These are phyloP conservation scores for Nemania sp. DNA, from an alignment of 2,329 filamentous ascomycete genomes.

Conservation along the genomic window DNA sequence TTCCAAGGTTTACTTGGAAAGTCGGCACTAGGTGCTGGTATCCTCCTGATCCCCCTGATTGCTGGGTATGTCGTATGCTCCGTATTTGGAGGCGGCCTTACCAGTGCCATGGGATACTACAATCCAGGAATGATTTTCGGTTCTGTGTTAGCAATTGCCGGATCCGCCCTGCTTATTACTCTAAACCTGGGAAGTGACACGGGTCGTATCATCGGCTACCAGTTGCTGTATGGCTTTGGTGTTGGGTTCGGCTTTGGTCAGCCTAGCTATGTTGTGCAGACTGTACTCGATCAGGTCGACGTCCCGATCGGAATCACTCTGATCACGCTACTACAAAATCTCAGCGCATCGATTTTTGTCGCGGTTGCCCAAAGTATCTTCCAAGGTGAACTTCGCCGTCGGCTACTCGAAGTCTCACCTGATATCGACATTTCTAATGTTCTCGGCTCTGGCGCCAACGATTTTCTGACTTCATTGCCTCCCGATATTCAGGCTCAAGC, in stretches of 20 bases:
- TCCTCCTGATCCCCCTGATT: too few species aligned
- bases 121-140: constrained; percentile 26
- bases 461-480: too few species aligned
- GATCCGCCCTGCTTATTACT: constrained; percentile 26
- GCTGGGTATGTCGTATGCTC: not conserved
- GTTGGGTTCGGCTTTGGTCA: constrained; percentile 28
- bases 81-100: constrained; percentile 10
- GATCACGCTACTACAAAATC: constrained; percentile 27
- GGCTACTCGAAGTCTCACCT: too few species aligned
- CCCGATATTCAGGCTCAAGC: too few species aligned
- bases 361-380: constrained; percentile 28
- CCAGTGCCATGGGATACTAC: constrained; percentile 23
- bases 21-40: too few species aligned
- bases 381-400: too few species aligned
- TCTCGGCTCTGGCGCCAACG: too few species aligned
- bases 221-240: constrained; percentile 12
- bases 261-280: constrained; percentile 28
- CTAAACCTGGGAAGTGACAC: too few species aligned
- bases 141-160: constrained; percentile 18
- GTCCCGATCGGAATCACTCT: constrained; percentile 27
- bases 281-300: constrained; percentile 22
- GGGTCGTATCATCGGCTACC: too few species aligned
- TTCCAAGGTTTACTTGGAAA: too few species aligned
- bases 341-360: constrained; percentile 30
- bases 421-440: too few species aligned